Percentiles rank a stretch among this genome's conserved stretches.
Evolutionary conservation across 441 rosid species (phyloP).

Genomic region (Populus hybrid): DNA sequence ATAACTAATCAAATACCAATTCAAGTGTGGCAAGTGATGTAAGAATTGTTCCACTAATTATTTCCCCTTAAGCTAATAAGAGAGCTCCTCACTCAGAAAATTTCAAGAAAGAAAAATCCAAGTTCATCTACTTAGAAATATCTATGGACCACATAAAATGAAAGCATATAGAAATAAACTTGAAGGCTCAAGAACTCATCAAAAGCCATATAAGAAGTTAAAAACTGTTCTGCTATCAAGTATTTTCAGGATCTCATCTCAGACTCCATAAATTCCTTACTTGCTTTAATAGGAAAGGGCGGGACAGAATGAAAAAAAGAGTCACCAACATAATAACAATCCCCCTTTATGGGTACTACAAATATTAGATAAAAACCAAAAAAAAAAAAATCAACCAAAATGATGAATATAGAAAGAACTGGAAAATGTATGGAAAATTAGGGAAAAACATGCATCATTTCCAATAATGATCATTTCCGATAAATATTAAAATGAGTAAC

Average conservation of each 20-base stretch:
- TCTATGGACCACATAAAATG: not conserved
- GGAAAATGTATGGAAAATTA: conserved; percentile 22
- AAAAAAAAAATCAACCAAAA: conserved; percentile 22
- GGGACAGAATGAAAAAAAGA: not conserved
- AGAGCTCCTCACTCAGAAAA: not conserved
- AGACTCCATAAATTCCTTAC: conserved; percentile 4
- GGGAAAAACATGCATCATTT: conserved; percentile 27
- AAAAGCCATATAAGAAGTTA: not conserved
- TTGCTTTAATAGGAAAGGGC: conserved; percentile 1
- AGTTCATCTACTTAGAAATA: not conserved
- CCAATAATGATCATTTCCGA: conserved; percentile 11
- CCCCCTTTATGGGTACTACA: not conserved
- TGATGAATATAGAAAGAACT: conserved; percentile 25
- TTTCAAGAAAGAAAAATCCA: not conserved
- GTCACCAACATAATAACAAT: not conserved
- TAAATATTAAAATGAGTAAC: conserved; percentile 1
- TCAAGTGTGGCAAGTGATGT: not conserved
- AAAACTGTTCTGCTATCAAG: not conserved
- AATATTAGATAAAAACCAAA: not conserved
- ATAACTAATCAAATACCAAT: not conserved
- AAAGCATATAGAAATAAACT: conserved; percentile 3
- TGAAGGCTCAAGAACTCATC: conserved; percentile 5
- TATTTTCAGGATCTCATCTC: not conserved
- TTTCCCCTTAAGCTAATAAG: conserved; percentile 1
- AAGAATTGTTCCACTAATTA: conserved; percentile 11